Evolutionary conservation across 495 filamentous ascomycete species (phyloP).

Genomic region (Hypoxylon fuscum): DNA sequence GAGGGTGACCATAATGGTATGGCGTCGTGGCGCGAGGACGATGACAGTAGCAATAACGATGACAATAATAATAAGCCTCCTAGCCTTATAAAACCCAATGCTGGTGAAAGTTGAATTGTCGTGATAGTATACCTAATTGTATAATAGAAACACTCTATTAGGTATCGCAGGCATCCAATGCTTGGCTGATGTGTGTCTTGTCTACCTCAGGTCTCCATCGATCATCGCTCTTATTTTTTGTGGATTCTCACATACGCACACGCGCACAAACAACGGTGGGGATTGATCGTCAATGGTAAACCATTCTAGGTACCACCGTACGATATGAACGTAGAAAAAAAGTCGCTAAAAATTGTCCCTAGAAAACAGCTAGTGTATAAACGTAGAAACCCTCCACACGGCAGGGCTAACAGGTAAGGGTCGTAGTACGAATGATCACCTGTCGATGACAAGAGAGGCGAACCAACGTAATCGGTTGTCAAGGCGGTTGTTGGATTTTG

Average conservation of each 20-base stretch:
- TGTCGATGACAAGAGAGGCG: constrained; percentile 6
- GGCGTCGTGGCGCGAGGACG: neutral
- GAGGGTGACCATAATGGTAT: constrained; percentile 52
- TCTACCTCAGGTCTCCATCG: constrained; percentile 8
- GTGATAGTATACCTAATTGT: constrained; percentile 16
- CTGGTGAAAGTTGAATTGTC: constrained; percentile 4
- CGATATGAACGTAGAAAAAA: constrained; percentile 5
- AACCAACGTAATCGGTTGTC: constrained; percentile 10
- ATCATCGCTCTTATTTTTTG: constrained; percentile 29
- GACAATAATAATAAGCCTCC: constrained; percentile 2
- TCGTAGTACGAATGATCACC: constrained; percentile 25
- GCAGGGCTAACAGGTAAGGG: neutral
- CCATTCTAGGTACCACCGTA: constrained; percentile 26
- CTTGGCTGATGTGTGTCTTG: too few species aligned
- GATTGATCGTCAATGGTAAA: constrained; percentile 22
- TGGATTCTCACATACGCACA: constrained; percentile 31
- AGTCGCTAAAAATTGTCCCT: constrained; percentile 8
- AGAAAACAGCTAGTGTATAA: constrained; percentile 12
- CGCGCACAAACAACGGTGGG: constrained; percentile 25
- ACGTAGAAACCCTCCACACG: constrained; percentile 19
- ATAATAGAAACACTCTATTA: neutral
- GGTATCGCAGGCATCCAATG: neutral
- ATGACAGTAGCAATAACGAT: constrained; percentile 3
- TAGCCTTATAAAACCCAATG: constrained; percentile 5
- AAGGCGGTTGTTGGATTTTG: constrained; percentile 4